Evolutionary conservation across 192 early-diverging fungal species (phyloP).

Genomic region (Phycomyces blakesleeanus): DNA sequence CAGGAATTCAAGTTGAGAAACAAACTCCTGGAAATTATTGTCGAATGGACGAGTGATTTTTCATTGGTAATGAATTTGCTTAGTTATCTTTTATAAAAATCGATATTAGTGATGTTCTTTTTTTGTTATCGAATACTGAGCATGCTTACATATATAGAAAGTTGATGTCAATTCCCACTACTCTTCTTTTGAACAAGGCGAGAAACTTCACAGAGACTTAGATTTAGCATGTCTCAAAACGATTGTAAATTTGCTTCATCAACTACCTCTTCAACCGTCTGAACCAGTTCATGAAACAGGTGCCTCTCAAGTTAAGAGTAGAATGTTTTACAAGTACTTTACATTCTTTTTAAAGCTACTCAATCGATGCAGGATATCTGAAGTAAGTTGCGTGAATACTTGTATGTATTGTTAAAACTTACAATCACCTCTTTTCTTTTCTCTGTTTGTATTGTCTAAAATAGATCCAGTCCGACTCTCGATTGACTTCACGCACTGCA

Average conservation of each 20-base stretch:
- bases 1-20: conserved; percentile 75
- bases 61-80: conserved; percentile 42
- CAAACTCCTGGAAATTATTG: conserved; percentile 64
- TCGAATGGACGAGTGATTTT: conserved; percentile 78
- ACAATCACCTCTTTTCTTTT: not conserved
- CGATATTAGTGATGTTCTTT: too few species aligned
- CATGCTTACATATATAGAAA: conserved; percentile 15
- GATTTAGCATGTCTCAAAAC: conserved; percentile 79
- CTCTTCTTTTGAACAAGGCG: conserved; percentile 42
- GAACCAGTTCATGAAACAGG: conserved; percentile 56
- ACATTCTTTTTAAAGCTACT: conserved; percentile 74
- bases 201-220: conserved; percentile 69
- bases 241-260: conserved; percentile 61
- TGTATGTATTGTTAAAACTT: not conserved
- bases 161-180: conserved; percentile 19
- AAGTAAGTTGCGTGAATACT: conserved; percentile 27
- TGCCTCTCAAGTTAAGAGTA: conserved; percentile 56
- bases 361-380: conserved; percentile 61
- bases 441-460: not conserved
- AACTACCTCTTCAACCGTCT: conserved; percentile 68
- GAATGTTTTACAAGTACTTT: conserved; percentile 71
- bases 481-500: not conserved
- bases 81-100: too few species aligned
- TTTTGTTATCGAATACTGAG: not conserved
- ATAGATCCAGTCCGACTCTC: conserved; percentile 1